Base-by-base conservation (phyloP, 345 rosid species). In the Populus nigra region DNA sequence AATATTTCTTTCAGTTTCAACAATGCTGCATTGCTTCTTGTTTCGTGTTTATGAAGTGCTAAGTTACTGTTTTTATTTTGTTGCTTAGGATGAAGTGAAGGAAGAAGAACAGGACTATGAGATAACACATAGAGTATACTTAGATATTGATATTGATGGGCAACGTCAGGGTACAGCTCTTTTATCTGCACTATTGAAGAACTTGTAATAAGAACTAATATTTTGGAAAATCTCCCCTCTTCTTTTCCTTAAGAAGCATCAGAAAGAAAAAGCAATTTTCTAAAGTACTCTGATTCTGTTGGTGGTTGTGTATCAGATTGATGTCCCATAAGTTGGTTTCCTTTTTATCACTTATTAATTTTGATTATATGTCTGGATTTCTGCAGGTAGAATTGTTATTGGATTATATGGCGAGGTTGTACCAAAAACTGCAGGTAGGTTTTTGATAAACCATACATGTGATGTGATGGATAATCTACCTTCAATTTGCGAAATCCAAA, bases 381-480 rank as follows among this genome's bases (percentile, higher is more conserved):
- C 25, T 92, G 86, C 92, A 93, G 99, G 99, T 83, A 92, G 99
- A 84, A 96, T 96, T 20, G 88, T 96, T 78, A 88, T 92, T 84
- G 99, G 99, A 82, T 83, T 96, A 79, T 93, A 96, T 83, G 99
- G 99, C 63, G 72, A 82, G 81, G 90, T 84, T 83, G 99, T 90
- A 72, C 97, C 98, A 33, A 93, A 87, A 89, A 96, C 98, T 73
- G 99, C 89, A 77, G 99, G 99, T 93, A 88, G 81, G 89, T 73
- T 59, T 73, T 71, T 71, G 49, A 82, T 78, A 47, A 82, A 76
- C 59, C 61, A 27, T 15, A 50, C 69, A 8, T 35, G 15, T 23
- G 65, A 59, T n/a, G 15, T 23, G 65, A 59, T n/a, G 23, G 65
- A 23, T 16, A 53, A 53, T 53, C 59, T 23, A 59, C 15, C 65